Conservation (phyloP, 2,329 filamentous ascomycete species). For the Diaporthe helianthi region DNA sequence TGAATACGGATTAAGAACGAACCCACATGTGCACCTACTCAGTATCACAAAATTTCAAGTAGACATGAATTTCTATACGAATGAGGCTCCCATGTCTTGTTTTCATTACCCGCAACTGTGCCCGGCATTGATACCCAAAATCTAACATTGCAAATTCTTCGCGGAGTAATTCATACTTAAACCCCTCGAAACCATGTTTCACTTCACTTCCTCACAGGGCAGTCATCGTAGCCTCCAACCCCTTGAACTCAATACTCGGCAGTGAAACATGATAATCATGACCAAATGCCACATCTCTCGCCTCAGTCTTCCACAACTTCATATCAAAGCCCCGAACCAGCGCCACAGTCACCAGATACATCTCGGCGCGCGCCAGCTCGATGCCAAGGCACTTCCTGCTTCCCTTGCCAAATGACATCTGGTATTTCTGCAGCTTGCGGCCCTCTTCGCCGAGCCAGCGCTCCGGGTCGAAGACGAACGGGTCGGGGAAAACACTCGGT, state of each 20-base stretch:
- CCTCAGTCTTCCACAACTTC: slow-evolving; percentile 27
- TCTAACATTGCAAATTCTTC: too few species aligned
- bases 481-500: slow-evolving; percentile 37
- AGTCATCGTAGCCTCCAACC: slow-evolving; percentile 21
- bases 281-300: slow-evolving; percentile 22
- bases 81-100: too few species aligned
- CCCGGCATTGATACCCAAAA: too few species aligned
- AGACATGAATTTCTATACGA: too few species aligned
- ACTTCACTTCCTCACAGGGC: not conserved
- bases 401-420: slow-evolving; percentile 38
- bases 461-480: slow-evolving; percentile 30
- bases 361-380: slow-evolving; percentile 39
- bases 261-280: slow-evolving; percentile 27
- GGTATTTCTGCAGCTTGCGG: slow-evolving; percentile 33
- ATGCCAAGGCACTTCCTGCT: slow-evolving; percentile 40
- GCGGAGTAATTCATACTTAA: not conserved
- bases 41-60: too few species aligned
- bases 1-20: too few species aligned
- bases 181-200: slow-evolving; percentile 6
- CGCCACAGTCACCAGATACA: slow-evolving; percentile 37
- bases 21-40: too few species aligned
- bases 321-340: slow-evolving; percentile 39
- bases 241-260: slow-evolving; percentile 20
- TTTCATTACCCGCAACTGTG: too few species aligned
- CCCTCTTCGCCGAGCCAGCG: slow-evolving; percentile 23